Percentiles rank a stretch among this genome's conserved stretches.
phyloP scores from a whole-genome alignment of 192 early-diverging fungal genomes.

The Coemansia sp. region DNA sequence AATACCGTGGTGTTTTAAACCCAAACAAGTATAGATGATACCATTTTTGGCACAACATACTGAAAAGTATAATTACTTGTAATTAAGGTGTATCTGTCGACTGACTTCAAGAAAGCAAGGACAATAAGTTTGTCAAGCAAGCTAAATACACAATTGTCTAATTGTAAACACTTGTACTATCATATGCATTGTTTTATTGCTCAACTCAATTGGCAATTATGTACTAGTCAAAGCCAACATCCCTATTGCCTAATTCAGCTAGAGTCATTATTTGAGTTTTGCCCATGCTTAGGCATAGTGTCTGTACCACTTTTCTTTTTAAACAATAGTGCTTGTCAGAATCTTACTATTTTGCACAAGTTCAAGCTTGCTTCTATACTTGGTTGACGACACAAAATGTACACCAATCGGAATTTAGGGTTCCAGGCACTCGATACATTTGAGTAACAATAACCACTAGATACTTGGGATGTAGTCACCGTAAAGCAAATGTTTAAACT shows the following conservation, averaged over 20 bases:
- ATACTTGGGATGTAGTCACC: no score
- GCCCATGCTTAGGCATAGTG: neutral
- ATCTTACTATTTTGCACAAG: neutral
- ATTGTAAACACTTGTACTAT: neutral
- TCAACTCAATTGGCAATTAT: conserved; percentile 3
- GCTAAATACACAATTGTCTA: neutral
- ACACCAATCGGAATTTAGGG: no score
- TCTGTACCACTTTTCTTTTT: neutral
- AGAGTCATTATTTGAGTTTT: neutral
- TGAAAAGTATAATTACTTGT: neutral
- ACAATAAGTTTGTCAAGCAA: neutral
- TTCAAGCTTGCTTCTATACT: neutral
- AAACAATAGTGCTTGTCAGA: neutral
- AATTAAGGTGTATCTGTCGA: neutral
- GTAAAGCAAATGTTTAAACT: no score
- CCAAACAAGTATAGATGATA: neutral
- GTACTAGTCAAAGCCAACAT: neutral
- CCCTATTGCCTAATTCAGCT: neutral
- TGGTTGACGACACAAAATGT: neutral
- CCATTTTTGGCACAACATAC: neutral
- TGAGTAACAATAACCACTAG: no score
- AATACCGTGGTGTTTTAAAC: neutral
- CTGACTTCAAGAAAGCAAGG: neutral
- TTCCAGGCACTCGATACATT: no score
- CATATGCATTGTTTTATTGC: neutral